Evolutionary conservation across 768 basidiomycete species (phyloP).

Genomic region (Amanita fuliginea): DNA sequence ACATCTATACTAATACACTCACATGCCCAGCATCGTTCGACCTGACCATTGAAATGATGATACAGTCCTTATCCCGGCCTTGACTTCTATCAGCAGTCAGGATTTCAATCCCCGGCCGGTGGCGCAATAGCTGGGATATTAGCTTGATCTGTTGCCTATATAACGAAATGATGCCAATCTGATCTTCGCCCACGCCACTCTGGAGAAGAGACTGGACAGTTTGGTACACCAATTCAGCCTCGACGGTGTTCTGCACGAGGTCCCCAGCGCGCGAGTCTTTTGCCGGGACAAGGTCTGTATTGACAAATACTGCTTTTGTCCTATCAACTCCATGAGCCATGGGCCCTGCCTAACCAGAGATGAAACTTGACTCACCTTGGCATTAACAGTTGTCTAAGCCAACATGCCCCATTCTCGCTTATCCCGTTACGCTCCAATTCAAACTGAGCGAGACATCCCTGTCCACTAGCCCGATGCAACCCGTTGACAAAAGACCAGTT

Average conservation of each 20-base stretch:
- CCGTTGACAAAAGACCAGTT: constrained; percentile 27
- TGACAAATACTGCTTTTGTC: constrained; percentile 84
- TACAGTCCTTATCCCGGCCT: constrained; percentile 91
- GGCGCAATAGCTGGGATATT: constrained; percentile 51
- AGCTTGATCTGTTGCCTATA: constrained; percentile 97
- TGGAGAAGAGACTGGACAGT: constrained; percentile 52
- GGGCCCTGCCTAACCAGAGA: background rate
- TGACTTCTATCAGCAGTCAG: constrained; percentile 91
- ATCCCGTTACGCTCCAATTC: constrained; percentile 1
- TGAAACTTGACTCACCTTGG: constrained; percentile 38
- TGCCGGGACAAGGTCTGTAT: constrained; percentile 78
- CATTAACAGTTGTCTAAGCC: constrained; percentile 56
- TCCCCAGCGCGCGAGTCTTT: constrained; percentile 76
- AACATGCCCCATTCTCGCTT: constrained; percentile 33
- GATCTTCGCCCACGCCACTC: constrained; percentile 52
- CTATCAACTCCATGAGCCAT: constrained; percentile 26
- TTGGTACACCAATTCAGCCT: constrained; percentile 62
- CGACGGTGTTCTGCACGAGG: constrained; percentile 80
- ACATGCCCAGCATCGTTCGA: constrained; percentile 75
- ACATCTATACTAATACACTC: constrained; percentile 15
- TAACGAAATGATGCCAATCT: constrained; percentile 83
- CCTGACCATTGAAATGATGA: constrained; percentile 86
- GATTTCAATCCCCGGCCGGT: constrained; percentile 58
- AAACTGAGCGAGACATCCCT: constrained; percentile 1
- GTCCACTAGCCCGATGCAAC: constrained; percentile 26